Evolutionary conservation across 2,329 filamentous ascomycete genomes (phyloP).

Genomic region (Onygenales sp.): DNA sequence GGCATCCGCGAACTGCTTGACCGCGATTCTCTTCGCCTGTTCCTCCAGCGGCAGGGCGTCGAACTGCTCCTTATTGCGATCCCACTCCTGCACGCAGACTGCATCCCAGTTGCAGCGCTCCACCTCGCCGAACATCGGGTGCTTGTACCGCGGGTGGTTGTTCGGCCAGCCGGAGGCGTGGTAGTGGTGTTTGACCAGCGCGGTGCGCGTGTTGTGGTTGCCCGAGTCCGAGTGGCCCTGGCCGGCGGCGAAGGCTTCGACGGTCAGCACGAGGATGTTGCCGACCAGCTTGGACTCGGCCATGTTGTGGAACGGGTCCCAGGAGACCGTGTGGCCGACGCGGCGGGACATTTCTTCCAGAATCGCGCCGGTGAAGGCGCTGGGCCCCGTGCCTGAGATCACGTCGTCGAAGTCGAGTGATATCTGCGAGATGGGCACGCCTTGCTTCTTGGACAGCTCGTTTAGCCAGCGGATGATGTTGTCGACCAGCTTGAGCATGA

Average conservation of each 20-base stretch:
- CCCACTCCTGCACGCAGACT: conserved; percentile 57
- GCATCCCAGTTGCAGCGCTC: conserved; percentile 62
- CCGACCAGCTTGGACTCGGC: conserved; percentile 56
- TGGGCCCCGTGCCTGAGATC: conserved; percentile 63
- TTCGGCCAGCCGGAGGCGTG: conserved; percentile 65
- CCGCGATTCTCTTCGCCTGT: conserved; percentile 41
- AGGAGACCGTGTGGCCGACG: conserved; percentile 42
- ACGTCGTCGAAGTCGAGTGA: conserved; percentile 62
- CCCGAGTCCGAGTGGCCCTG: conserved; percentile 66
- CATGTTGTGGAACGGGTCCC: conserved; percentile 57
- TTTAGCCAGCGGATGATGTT: conserved; percentile 59
- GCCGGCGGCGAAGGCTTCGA: conserved; percentile 63
- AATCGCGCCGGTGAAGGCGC: conserved; percentile 58
- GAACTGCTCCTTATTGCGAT: conserved; percentile 53
- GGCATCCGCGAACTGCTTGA: neutral
- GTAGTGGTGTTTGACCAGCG: conserved; percentile 65
- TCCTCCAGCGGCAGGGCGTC: conserved; percentile 50
- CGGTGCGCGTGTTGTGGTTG: conserved; percentile 56
- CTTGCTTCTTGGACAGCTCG: conserved; percentile 49
- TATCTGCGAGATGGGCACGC: conserved; percentile 50
- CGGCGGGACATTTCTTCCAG: conserved; percentile 52
- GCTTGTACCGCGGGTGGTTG: conserved; percentile 55
- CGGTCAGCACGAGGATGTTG: conserved; percentile 56
- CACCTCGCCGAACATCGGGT: conserved; percentile 61
- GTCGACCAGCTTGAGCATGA: conserved; percentile 60